Evolutionary conservation across 1,139 yeast species (phyloP), one percentile per base, ranked within the genome.

Genomic region (Saccharomycopsis hybrid): DNA sequence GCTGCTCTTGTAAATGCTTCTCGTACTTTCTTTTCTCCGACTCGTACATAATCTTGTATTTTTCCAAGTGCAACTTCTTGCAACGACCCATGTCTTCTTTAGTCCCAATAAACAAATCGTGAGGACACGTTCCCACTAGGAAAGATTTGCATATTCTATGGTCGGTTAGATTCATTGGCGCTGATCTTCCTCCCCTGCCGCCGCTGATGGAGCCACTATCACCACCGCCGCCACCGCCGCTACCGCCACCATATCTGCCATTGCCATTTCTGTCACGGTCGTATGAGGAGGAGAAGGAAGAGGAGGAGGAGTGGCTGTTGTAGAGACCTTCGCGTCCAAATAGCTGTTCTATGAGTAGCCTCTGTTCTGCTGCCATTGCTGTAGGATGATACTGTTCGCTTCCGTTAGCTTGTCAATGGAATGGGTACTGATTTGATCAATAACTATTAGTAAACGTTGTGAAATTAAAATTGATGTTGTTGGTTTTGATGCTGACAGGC

Each of bases 111-210:
- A 90, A 85, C 51, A 90, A 64, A 59, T 89, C 96, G 63, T 85
- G 86, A 0, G 96, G 94, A 60, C 97, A 90, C n/a, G 78, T 77
- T 1, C 95, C 96, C 5, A 88, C 88, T 13, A 92, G 65, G 63
- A 82, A 90, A 30, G 87, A 73, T 62, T 85, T 85, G 64, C 97
- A 90, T 9, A 89, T 81, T 45, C 78, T 71, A 18, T 82, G 78
- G 55, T 83, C 85, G 30, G 79, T 72, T 59, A 89, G 66, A 44
- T 65, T 60, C 29, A 63, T 43, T 33, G 37, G 27, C 37, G 11
- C 24, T 25, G 4, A 27, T 18, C 30, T 40, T 33, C n/a, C 8
- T 40, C 4, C 30, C 43, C n/a, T 25, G 24, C 56, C 46, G 61
- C 33, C 30, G 43, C 31, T 40, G 43, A 38, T 59, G 64, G 54